Base-by-base conservation (phyloP, 176 grass and related monocot genomes). In the Juncus inflexus region DNA sequence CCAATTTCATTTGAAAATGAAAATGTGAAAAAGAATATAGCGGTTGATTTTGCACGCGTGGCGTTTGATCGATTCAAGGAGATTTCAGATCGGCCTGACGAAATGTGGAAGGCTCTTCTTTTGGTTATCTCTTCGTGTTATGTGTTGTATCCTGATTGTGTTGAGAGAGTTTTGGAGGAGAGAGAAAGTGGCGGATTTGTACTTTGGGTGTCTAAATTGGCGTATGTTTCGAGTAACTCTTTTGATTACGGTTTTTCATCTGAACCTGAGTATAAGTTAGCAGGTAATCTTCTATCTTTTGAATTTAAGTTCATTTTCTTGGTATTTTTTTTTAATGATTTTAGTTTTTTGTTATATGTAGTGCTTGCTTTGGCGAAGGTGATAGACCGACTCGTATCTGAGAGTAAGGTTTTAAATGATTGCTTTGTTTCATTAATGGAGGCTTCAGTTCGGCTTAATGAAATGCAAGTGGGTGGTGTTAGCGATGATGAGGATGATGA, bases 191-290 rank as follows among this genome's bases (percentile, higher is more conserved):
- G 81, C 28, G 83, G 83, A 42, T 84, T 71, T 77, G 62, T 55
- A 40, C 45, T 60, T 52, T 90, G 81, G 84, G 69, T 67, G 41
- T 78, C 78, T 81, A 81, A 79, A 39, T 70, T 95, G 76, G 80
- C 86, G 52, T 76, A 79, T 60, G 42, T 95, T 58, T 86, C 90
- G 57, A 84, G 77, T 50, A 86, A 40, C 55, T 73, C 63, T 42
- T 94, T 94, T 67, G 77, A 58, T 66, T 72, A 62, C 43, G 58
- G 50, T 6, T 62, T 87, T 51, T 95, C 90, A 75, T 86, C 80
- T 12, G 86, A 77, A 62, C 83, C 86, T 2, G 90, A 95, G 83
- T 86, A 80, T 57, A 95, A 86, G 62, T 81, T 95, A 78, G 83
- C 80, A 51, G 77, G 90, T 95, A 83, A 68, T 13, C 55, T 52